These are phyloP conservation scores for Leptomonas seymouri DNA, from an alignment of 208 protist species.

Conservation along the genomic window DNA sequence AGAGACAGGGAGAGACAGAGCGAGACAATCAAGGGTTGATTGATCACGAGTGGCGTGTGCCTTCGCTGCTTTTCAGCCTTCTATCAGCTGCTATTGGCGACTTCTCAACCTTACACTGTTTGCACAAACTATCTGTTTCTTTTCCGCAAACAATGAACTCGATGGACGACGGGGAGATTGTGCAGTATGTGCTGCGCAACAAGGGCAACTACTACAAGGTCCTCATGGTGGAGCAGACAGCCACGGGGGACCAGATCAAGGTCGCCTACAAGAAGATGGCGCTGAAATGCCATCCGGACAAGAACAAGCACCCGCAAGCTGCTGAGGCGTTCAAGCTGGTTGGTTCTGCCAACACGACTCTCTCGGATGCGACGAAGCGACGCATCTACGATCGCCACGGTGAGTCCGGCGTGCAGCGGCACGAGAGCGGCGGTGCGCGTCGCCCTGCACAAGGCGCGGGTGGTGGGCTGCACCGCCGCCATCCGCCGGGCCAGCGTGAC, in stretches of 20 bases:
- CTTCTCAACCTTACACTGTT: background rate
- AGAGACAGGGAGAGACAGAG: too few relatives aligned
- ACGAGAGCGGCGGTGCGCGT: constrained; percentile 65
- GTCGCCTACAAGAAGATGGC: constrained; percentile 89
- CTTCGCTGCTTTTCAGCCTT: too few relatives aligned
- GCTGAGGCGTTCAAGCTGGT: constrained; percentile 92
- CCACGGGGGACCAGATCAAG: constrained; percentile 75
- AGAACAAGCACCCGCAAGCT: constrained; percentile 80
- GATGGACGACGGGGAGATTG: constrained; percentile 69
- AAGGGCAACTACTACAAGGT: constrained; percentile 81
- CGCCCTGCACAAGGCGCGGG: constrained; percentile 22
- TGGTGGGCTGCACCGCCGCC: constrained; percentile 18
- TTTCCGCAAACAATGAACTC: constrained; percentile 46
- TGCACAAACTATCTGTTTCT: background rate
- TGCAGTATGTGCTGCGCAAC: constrained; percentile 79
- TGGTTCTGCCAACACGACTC: constrained; percentile 65
- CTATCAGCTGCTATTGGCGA: too few relatives aligned
- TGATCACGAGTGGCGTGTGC: too few relatives aligned
- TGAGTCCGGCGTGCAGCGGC: constrained; percentile 77
- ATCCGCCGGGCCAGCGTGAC: constrained; percentile 37
- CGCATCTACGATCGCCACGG: constrained; percentile 84
- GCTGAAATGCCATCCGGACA: constrained; percentile 91
- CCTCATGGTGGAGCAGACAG: constrained; percentile 65
- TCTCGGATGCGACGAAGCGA: constrained; percentile 81
- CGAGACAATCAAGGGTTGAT: too few relatives aligned